Evolutionary conservation across 2,329 filamentous ascomycete genomes (phyloP), one percentile per base, ranked within the genome.

Genomic region (Colletotrichum tofieldiae): DNA sequence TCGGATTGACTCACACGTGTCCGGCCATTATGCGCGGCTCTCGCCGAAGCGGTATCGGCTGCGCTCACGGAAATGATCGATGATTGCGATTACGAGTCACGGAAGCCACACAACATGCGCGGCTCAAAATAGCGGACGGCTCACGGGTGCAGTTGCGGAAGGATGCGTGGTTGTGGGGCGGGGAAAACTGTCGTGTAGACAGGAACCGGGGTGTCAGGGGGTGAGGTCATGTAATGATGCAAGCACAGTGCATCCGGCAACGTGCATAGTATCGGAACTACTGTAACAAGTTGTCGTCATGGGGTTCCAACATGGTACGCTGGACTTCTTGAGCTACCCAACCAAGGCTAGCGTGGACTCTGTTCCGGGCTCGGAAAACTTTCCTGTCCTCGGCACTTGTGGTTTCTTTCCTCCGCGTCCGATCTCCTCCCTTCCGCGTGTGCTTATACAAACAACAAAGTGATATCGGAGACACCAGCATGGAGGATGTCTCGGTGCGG

Each of bases 401-500:
- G 39, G 37, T 41, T 49, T 43, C 39, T 59, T 59, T 9, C 23
- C 60, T 72, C 69, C 69, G 69, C 23, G 54, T 72, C 70, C 70
- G 70, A 70, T 55, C 54, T 60, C 69, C 54, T 45, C 32, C 60
- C 65, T 72, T 72, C 70, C 70, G 70, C 54, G 54, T 62, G 60
- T 52, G 60, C n/a, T n/a, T n/a, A 45, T 45, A 64, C 41, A 26
- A 8, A 49, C 52, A 59, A 14, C 52, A 45, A 65, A 39, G 51
- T 59, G 39, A 64, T 39, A 69, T 29, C 54, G 65, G 70, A 47
- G 52, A 52, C 45, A 64, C 18, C 65, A 72, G 37, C 14, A 74
- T 74, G 73, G 64, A 74, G 6, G 73, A 59, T 67, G 71, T 72
- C 65, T 67, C 71, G 43, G 63, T 35, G 54, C 66, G 52, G 56